These are phyloP conservation scores for Eucalyptus fibrosa DNA, from an alignment of 345 rosid genomes.

Conservation along the genomic window DNA sequence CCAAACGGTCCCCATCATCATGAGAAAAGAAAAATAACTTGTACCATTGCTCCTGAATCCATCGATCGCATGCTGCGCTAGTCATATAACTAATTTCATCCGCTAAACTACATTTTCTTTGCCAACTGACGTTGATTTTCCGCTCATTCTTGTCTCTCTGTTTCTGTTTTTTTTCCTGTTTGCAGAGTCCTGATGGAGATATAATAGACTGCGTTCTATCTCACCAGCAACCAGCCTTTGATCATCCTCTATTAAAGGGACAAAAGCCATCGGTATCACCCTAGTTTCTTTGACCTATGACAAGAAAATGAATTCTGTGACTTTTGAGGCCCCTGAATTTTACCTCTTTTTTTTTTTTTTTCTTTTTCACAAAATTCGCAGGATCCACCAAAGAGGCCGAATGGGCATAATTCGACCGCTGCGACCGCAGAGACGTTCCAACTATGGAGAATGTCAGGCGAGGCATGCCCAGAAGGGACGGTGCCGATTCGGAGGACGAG, in stretches of 20 bases:
- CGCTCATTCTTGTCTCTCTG: neutral
- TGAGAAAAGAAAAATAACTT: neutral
- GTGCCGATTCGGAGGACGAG: conserved; percentile 82
- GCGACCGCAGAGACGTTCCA: conserved; percentile 41
- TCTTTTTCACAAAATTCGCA: neutral
- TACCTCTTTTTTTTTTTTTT: neutral
- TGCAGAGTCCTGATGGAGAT: conserved; percentile 95
- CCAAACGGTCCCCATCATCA: neutral
- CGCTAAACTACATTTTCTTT: neutral
- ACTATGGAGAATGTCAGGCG: conserved; percentile 66
- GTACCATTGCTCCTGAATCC: neutral
- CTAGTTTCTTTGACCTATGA: too few species aligned
- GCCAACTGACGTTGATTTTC: neutral
- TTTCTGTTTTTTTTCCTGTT: neutral
- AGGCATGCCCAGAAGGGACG: conserved; percentile 83
- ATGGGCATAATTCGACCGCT: conserved; percentile 19
- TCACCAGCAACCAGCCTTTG: conserved; percentile 87
- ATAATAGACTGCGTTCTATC: conserved; percentile 62
- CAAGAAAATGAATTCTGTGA: neutral
- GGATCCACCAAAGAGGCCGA: conserved; percentile 76
- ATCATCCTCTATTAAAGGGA: conserved; percentile 71
- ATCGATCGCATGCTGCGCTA: neutral
- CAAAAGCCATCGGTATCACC: conserved; percentile 53
- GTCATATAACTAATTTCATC: neutral
- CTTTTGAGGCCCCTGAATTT: neutral